Percentiles rank a stretch among this genome's conserved stretches.
phyloP scores from a whole-genome alignment of 2,329 filamentous ascomycete species.

The Gyromitra esculenta region DNA sequence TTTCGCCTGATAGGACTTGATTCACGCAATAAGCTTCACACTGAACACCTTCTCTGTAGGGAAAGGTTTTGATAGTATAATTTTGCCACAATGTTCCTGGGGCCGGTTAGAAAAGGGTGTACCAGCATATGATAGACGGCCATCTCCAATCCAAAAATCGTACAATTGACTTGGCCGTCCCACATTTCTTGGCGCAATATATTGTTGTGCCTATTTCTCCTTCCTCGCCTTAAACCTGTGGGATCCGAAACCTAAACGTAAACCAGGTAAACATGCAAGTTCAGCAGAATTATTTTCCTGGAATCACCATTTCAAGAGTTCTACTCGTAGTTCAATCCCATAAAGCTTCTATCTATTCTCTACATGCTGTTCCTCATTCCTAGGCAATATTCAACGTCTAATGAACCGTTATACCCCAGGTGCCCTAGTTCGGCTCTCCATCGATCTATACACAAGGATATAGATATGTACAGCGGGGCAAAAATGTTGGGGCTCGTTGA shows the following conservation, averaged over 20 bases:
- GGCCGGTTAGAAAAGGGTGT: conserved; percentile 14
- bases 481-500: not conserved
- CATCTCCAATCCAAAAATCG: not conserved
- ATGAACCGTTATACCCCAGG: not conserved
- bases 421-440: not conserved
- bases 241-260: not conserved
- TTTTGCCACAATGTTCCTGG: not conserved
- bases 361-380: not conserved
- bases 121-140: not conserved
- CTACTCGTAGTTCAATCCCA: not conserved
- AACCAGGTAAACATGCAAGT: conserved; percentile 4
- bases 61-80: conserved; percentile 6
- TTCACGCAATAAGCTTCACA: conserved; percentile 22
- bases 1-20: conserved; percentile 18
- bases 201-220: not conserved
- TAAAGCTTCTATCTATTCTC: not conserved
- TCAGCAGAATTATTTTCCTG: not conserved
- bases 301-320: not conserved
- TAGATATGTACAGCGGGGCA: conserved; percentile 11
- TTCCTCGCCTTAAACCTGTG: not conserved
- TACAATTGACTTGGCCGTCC: conserved; percentile 2
- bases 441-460: conserved; percentile 5
- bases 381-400: not conserved
- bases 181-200: conserved; percentile 18
- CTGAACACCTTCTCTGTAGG: conserved; percentile 37